Evolutionary conservation across 495 filamentous ascomycete genomes (phyloP).

Genomic region (Neurospora terricola): DNA sequence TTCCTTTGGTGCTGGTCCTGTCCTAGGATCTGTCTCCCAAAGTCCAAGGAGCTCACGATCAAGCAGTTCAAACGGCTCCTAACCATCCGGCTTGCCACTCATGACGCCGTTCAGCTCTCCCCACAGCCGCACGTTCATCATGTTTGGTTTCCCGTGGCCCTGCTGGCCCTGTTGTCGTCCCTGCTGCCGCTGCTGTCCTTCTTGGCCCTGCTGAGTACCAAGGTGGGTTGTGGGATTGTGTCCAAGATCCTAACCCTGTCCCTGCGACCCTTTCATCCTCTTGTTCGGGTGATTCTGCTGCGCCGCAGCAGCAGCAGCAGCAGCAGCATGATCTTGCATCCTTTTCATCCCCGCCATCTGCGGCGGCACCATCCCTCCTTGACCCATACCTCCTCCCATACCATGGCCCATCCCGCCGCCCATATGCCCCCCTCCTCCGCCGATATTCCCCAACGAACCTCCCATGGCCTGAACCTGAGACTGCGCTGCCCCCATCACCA

Average conservation of each 20-base stretch:
- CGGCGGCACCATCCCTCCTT: background rate
- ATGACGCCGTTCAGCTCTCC: background rate
- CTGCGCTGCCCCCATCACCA: background rate
- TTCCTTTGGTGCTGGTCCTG: too few species aligned
- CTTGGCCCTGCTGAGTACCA: too few species aligned
- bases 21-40: background rate
- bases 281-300: background rate
- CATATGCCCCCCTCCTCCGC: too few species aligned
- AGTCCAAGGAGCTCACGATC: background rate
- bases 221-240: too few species aligned
- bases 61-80: background rate
- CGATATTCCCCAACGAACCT: background rate
- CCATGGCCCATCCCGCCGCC: background rate
- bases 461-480: background rate
- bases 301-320: background rate
- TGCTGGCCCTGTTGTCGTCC: too few species aligned
- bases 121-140: background rate
- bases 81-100: background rate
- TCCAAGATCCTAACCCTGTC: background rate
- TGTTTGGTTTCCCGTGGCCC: background rate
- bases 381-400: background rate
- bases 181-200: too few species aligned
- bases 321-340: background rate
- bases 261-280: background rate
- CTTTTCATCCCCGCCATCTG: background rate